Conservation (phyloP, 2,329 filamentous ascomycete species). For the Colletotrichum agaves region DNA sequence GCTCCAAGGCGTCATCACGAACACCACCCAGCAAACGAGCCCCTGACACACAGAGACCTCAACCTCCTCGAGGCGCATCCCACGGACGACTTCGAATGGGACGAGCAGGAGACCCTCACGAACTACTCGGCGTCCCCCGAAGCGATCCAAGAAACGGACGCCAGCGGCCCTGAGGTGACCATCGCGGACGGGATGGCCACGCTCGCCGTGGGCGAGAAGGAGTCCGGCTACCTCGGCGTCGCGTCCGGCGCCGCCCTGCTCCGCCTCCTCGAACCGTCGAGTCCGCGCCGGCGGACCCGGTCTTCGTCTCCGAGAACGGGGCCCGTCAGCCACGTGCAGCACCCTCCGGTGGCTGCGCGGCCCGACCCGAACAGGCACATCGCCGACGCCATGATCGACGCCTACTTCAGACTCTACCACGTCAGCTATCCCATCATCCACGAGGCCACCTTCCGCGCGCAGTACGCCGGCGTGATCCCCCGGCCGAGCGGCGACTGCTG, state of each 20-base stretch:
- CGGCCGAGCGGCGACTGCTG: conserved; percentile 46
- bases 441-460: conserved; percentile 28
- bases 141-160: conserved; percentile 35
- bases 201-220: conserved; percentile 48
- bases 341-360: conserved; percentile 42
- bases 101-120: conserved; percentile 45
- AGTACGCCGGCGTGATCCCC: conserved; percentile 43
- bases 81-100: conserved; percentile 51
- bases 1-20: background rate
- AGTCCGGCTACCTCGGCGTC: conserved; percentile 57
- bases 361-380: conserved; percentile 48
- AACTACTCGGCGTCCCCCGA: conserved; percentile 43
- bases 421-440: conserved; percentile 32
- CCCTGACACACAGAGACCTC: conserved; percentile 15
- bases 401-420: conserved; percentile 28
- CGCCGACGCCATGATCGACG: conserved; percentile 45
- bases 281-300: conserved; percentile 39
- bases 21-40: background rate
- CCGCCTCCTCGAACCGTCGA: conserved; percentile 48
- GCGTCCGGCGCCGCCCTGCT: conserved; percentile 58
- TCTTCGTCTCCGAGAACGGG: conserved; percentile 35
- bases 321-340: conserved; percentile 14
- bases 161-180: conserved; percentile 38
- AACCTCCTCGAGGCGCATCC: conserved; percentile 47
- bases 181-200: conserved; percentile 53